Base-by-base conservation (phyloP, 192 early-diverging fungal species). In the Chytriomyces sp. region DNA sequence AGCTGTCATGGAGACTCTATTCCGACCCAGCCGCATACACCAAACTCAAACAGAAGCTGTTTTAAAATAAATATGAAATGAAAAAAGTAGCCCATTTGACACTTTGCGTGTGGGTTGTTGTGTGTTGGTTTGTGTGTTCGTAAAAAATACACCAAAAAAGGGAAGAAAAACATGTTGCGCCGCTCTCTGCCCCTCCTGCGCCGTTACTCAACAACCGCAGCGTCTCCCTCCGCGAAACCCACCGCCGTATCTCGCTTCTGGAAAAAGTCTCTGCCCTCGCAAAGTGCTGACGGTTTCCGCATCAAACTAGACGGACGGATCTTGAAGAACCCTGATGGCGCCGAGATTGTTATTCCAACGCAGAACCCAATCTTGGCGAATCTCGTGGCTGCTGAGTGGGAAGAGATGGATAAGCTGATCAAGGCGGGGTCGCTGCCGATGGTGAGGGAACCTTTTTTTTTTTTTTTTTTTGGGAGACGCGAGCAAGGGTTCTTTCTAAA, bases 321-420 rank as follows among this genome's bases (percentile, higher is more conserved):
- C 18, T 84, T 98, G 61, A 93, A 94, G 82, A 95, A 94, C 0
- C 97, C 97, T 7, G 88, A 86, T 48, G 94, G 94, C 50, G 83
- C 87, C 53, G 86, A 82, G 44, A 69, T 98, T 50, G 80, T 76
- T 6, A 83, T 99, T 28, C 82, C 89, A 7, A 63, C 53, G 18
- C 69, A 86, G 0, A 89, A 92, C 67, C 81, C 75, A 44, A 69
- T 83, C n/a, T 75, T 99, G 45, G 97, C 94, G n/a, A 74, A 89
- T 49, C 84, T 97, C 72, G 86, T 95, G 46, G 95, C 94, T 7
- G 94, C 87, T 9, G 97, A 99, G 81, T 99, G 97, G 97, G 95
- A 99, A 80, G 85, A 91, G 68, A 94, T 96, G 82, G 90, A 88
- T 46, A 85, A 88, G 50, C 75, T 92, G 45, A 78, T 97, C 11